A percentile compares a stretch with the other conserved stretches of the same genome.
These are phyloP conservation scores for Lophiostoma macrostomum DNA, from an alignment of 495 filamentous ascomycete species.

Conservation along the genomic window DNA sequence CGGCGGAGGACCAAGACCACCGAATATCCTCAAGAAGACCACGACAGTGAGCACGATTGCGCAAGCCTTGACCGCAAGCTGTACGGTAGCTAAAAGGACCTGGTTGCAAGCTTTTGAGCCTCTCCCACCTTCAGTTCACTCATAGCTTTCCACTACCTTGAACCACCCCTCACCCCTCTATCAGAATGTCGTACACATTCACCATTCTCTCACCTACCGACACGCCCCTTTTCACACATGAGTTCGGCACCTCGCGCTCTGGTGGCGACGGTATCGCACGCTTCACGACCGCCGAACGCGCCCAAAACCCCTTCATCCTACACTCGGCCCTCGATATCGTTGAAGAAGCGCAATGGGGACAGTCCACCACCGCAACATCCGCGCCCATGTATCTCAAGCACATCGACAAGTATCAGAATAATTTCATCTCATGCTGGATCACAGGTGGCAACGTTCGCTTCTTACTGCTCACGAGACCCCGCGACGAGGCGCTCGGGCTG, in stretches of 20 bases:
- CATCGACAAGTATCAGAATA: conserved; percentile 88
- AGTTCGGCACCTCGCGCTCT: conserved; percentile 92
- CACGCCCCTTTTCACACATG: conserved; percentile 90
- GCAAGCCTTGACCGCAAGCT: not conserved
- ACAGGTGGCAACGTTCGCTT: conserved; percentile 81
- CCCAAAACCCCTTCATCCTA: conserved; percentile 96
- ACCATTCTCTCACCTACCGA: conserved; percentile 90
- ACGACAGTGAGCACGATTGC: not conserved
- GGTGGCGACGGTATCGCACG: conserved; percentile 88
- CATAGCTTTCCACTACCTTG: not conserved
- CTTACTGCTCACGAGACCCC: conserved; percentile 76
- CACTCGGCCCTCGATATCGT: conserved; percentile 90
- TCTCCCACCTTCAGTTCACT: not conserved
- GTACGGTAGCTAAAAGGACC: no score
- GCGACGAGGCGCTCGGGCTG: conserved; percentile 47
- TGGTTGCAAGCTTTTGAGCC: no score
- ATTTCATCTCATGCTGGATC: conserved; percentile 87
- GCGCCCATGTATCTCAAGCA: conserved; percentile 81
- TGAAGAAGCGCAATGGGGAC: conserved; percentile 89
- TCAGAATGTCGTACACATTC: conserved; percentile 90
- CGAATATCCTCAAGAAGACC: conserved; percentile 1
- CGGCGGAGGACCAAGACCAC: not conserved
- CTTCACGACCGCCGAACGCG: conserved; percentile 78
- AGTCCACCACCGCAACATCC: conserved; percentile 14
- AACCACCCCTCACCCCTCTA: not conserved